Conservation (phyloP, 768 basidiomycete species). For the Suillus lakei region DNA sequence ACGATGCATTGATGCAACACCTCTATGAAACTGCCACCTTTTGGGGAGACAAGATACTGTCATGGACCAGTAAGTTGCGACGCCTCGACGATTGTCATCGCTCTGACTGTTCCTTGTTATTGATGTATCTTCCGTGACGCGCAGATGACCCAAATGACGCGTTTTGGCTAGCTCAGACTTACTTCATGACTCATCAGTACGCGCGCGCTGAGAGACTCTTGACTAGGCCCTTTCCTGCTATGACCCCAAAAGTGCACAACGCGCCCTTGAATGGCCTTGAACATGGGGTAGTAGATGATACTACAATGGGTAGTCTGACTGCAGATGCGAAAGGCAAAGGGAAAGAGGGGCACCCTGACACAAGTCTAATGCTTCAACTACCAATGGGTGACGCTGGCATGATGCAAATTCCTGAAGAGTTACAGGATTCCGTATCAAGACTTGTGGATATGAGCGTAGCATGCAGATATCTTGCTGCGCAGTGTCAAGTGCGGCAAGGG, state of each 20-base stretch:
- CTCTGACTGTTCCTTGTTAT: constrained; percentile 6
- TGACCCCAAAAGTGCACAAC: constrained; percentile 44
- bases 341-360: constrained; percentile 51
- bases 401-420: constrained; percentile 68
- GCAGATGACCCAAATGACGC: constrained; percentile 96
- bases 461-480: constrained; percentile 95
- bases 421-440: constrained; percentile 69
- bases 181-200: constrained; percentile 96
- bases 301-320: constrained; percentile 48
- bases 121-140: constrained; percentile 4
- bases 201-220: constrained; percentile 91
- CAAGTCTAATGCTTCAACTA: constrained; percentile 52
- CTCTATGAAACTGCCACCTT: constrained; percentile 96
- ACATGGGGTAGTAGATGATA: constrained; percentile 22
- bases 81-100: constrained; percentile 1
- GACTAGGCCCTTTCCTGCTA: constrained; percentile 79
- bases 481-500: constrained; percentile 90
- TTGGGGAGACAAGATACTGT: constrained; percentile 97
- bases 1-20: constrained; percentile 99
- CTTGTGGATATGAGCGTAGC: constrained; percentile 95
- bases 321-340: constrained; percentile 61
- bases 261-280: constrained; percentile 32
- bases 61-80: constrained; percentile 85
- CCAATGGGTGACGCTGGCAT: constrained; percentile 76
- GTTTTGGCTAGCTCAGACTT: constrained; percentile 98